Base-by-base conservation (phyloP, 1,284 basidiomycete genomes). In the Fomitopsis schrenkii region DNA sequence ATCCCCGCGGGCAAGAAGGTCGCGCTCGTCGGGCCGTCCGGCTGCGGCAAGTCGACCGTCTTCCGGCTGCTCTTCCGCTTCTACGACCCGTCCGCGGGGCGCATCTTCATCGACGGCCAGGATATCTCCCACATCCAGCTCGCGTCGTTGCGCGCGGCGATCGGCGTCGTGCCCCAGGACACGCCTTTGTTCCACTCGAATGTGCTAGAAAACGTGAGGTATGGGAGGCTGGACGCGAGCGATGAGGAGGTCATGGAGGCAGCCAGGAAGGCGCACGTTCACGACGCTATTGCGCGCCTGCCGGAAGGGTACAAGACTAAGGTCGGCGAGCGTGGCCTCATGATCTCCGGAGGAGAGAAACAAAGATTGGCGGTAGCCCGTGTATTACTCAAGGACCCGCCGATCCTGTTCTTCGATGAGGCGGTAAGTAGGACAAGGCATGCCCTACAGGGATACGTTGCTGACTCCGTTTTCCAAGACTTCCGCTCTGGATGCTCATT, bases 311-410 rank as follows among this genome's bases (percentile, higher is more conserved):
- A 97, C 75, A 71, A 77, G 46, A 99, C 97, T 8, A 91, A 92
- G 71, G 97, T 99, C 10, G 97, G 97, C 1, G 97, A 99, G 76
- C 80, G 97, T 28, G 97, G 97, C 1, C 75, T 98, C 70, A 98
- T 99, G 97, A 95, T 99, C 60, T 95, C 93, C 15, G 97, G 97
- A 0, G 97, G 97, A 0, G 97, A 99, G 81, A 98, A 99, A 76
- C 97, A 99, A 80, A 79, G 97, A 48, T 75, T 99, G 65, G 97
- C 97, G 0, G 93, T 99, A 14, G 97, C 97, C 5, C 80, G 97
- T 17, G 87, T 97, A 48, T 76, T 99, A 68, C 77, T 99, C 55
- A 98, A 98, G 77, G 91, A 99, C 73, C 94, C 97, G 0, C 88
- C 90, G 3, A 97, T 98, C 70, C 72, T 98, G 70, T 98, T 99